Evolutionary conservation across 2,329 filamentous ascomycete species (phyloP).

Genomic region (Phialophora tarda): DNA sequence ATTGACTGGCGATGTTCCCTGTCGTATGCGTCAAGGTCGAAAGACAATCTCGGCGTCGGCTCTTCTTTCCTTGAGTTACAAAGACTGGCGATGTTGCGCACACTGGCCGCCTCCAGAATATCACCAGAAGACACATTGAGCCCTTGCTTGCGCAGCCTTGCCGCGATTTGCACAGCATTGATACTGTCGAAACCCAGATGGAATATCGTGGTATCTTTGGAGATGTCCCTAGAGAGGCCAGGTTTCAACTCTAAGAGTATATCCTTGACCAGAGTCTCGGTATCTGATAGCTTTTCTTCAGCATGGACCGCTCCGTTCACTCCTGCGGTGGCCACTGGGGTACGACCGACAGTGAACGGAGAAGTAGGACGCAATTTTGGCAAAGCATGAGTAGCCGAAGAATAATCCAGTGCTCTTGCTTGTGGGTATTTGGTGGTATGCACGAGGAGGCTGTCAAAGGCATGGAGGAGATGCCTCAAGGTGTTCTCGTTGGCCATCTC

Average conservation of each 20-base stretch:
- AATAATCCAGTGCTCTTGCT: constrained; percentile 28
- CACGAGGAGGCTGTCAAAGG: constrained; percentile 44
- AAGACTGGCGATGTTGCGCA: constrained; percentile 34
- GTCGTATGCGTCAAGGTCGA: constrained; percentile 61
- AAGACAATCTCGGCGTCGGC: constrained; percentile 31
- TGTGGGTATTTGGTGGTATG: constrained; percentile 42
- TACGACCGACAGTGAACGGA: background rate
- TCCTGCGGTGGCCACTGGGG: background rate
- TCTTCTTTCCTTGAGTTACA: constrained; percentile 18
- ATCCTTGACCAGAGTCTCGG: constrained; percentile 16
- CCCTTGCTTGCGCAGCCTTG: constrained; percentile 65
- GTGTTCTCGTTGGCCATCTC: constrained; percentile 46
- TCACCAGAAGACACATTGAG: constrained; percentile 69
- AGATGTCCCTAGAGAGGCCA: constrained; percentile 7
- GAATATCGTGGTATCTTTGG: constrained; percentile 72
- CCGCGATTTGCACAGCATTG: constrained; percentile 77
- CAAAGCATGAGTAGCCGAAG: constrained; percentile 10
- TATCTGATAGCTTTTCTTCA: constrained; percentile 12
- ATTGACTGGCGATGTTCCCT: constrained; percentile 44
- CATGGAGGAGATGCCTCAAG: constrained; percentile 31
- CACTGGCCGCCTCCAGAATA: constrained; percentile 65
- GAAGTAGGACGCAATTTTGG: constrained; percentile 10
- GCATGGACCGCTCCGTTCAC: background rate
- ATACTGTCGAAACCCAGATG: constrained; percentile 92
- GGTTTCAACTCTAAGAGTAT: constrained; percentile 29